These are phyloP conservation scores for Paramarasmius palmivorus DNA, from an alignment of 1,284 basidiomycete genomes.

Conservation along the genomic window DNA sequence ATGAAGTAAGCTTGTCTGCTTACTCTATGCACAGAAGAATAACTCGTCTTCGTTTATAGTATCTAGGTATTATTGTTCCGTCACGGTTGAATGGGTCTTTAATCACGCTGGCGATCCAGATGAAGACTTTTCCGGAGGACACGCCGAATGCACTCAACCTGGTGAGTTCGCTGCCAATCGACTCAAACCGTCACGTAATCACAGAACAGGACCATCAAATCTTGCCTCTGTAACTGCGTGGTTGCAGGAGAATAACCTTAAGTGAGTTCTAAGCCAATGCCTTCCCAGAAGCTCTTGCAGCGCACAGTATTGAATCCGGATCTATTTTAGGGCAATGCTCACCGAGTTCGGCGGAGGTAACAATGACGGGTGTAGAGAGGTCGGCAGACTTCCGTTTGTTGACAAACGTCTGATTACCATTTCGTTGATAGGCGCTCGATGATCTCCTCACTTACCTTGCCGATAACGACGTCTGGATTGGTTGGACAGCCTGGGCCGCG, in stretches of 20 bases:
- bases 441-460: conserved; percentile 40
- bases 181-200: not conserved
- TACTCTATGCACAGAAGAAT: not conserved
- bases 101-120: conserved; percentile 23
- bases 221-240: conserved; percentile 41
- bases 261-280: conserved; percentile 35
- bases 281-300: too few species aligned
- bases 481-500: conserved; percentile 49
- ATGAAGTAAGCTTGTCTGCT: conserved; percentile 32
- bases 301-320: too few species aligned
- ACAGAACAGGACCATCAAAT: conserved; percentile 34
- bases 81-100: not conserved
- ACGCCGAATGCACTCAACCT: conserved; percentile 43
- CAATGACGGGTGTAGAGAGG: conserved; percentile 41
- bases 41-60: conserved; percentile 18
- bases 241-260: conserved; percentile 42
- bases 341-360: conserved; percentile 46
- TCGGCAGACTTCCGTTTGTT: conserved; percentile 8
- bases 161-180: conserved; percentile 17
- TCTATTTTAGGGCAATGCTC: conserved; percentile 40
- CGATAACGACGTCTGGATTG: conserved; percentile 45
- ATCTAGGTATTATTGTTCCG: conserved; percentile 25
- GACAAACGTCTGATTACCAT: not conserved
- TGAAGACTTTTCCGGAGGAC: conserved; percentile 42
- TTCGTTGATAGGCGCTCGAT: conserved; percentile 28